Base-by-base conservation (phyloP, 192 early-diverging fungal genomes). In the Linnemannia exigua region DNA sequence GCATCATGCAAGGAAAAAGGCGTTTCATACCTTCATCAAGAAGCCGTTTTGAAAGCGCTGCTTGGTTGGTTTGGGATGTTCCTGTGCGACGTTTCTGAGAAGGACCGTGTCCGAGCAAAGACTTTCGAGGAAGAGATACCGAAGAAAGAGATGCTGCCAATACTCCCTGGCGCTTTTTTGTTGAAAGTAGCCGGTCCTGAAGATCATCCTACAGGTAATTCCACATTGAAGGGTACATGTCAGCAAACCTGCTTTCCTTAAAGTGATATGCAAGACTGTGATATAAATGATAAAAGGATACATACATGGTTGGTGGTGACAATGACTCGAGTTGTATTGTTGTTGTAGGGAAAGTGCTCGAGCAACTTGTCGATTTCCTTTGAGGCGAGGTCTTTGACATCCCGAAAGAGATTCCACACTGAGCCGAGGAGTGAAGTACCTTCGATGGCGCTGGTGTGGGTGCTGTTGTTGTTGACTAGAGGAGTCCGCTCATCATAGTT, bases 321-420 rank as follows among this genome's bases (percentile, higher is more conserved):
- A 44, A 36, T 41, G 37, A 50, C 38, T 25, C 46, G 33, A 17
- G 70, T 36, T 52, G 46, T 36, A 12, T 48, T 54, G n/a, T 74
- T 67, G 38, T 74, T 67, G 73, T 76, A 85, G 19, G 84, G 84
- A 37, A 86, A 73, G 48, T 68, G 74, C 16, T 86, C 84, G n/a
- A 86, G 58, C 19, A 86, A 61, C 31, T 51, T 86, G 79, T 86
- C 84, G 14, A 86, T 41, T 48, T 86, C 78, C 41, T 41, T 79
- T 22, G 63, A 44, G 31, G 84, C 84, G 3, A 86, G 41, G 5
- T 86, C 75, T 16, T 74, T 74, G 28, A 66, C 78, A 69, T 86
- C 84, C 70, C 74, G 76, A 46, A 79, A 36, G 22, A 85, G 69
- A 58, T 85, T 85, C 83, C 83, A 85, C 7, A 85, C 58, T 17